Conservation (phyloP, 2,329 filamentous ascomycete species). For the Microcyclospora pomicola region DNA sequence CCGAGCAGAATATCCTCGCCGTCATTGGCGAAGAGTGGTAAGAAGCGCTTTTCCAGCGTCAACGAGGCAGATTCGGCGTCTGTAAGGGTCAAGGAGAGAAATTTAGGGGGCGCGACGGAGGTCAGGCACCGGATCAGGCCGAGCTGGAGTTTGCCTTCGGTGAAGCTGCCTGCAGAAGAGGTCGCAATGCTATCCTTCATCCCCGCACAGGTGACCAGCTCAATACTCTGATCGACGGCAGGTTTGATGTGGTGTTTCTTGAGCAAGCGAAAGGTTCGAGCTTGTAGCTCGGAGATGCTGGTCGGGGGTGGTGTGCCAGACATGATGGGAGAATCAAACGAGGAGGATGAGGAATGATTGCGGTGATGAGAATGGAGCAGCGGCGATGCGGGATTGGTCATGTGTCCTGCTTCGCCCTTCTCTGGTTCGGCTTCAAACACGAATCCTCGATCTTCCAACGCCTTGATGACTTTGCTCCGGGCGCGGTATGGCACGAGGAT, state of each 20-base stretch:
- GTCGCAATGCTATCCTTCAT: constrained; percentile 29
- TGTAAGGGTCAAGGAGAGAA: constrained; percentile 61
- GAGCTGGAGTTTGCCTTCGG: constrained; percentile 29
- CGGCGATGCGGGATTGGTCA: constrained; percentile 35
- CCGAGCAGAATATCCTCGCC: constrained; percentile 55
- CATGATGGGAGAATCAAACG: constrained; percentile 31
- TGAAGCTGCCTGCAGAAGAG: constrained; percentile 20
- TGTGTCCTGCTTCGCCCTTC: constrained; percentile 31
- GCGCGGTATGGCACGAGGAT: constrained; percentile 74
- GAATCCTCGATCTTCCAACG: constrained; percentile 68
- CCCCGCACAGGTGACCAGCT: constrained; percentile 72
- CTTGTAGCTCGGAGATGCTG: constrained; percentile 65
- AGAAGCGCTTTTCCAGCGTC: constrained; percentile 54
- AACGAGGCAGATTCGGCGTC: constrained; percentile 61
- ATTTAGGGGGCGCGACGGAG: constrained; percentile 42
- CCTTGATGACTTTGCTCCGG: constrained; percentile 58
- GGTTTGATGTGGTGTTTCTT: constrained; percentile 62
- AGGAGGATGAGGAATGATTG: constrained; percentile 31
- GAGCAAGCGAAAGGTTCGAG: constrained; percentile 71
- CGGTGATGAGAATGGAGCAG: constrained; percentile 43
- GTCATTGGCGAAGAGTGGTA: constrained; percentile 38
- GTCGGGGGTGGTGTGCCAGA: constrained; percentile 65
- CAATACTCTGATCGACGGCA: constrained; percentile 52
- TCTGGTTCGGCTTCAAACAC: constrained; percentile 56
- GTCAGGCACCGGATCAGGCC: constrained; percentile 37